These are phyloP conservation scores for Desmodesmus armatus DNA, from an alignment of 139 green algal genomes.

Conservation along the genomic window DNA sequence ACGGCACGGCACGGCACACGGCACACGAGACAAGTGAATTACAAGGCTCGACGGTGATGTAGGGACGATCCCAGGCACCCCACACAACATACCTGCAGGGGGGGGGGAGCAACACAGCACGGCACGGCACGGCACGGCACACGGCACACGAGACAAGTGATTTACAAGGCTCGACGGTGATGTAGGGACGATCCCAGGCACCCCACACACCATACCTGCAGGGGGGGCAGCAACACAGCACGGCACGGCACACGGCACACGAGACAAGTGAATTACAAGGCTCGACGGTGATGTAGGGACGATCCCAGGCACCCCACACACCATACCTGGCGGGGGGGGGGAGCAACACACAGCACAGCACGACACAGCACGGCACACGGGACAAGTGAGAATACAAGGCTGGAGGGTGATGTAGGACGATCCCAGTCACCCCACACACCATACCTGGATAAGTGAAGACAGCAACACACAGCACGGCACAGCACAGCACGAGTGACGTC, in stretches of 20 bases:
- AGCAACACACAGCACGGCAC: background rate
- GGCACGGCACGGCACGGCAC: background rate
- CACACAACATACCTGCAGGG: conserved; percentile 90
- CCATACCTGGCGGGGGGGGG: conserved; percentile 82
- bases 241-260: background rate
- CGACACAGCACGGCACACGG: too few relatives aligned
- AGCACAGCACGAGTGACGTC: too few relatives aligned
- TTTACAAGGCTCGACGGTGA: conserved; percentile 95
- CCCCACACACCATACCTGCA: conserved; percentile 94
- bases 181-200: conserved; percentile 95
- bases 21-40: too few relatives aligned
- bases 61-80: conserved; percentile 94
- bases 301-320: conserved; percentile 95
- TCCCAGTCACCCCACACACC: conserved; percentile 97
- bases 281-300: conserved; percentile 96
- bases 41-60: too few relatives aligned
- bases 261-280: too few relatives aligned
- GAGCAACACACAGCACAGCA: background rate
- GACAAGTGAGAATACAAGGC: too few relatives aligned
- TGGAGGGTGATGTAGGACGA: conserved; percentile 96
- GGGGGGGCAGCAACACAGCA: background rate
- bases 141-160: too few relatives aligned
- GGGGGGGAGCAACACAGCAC: background rate
- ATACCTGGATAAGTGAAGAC: conserved; percentile 69
- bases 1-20: background rate